Evolutionary conservation across 225 moss, liverwort and hornwort species (phyloP), one percentile per base, ranked within the genome.

Genomic region (Sphagnum contortum): DNA sequence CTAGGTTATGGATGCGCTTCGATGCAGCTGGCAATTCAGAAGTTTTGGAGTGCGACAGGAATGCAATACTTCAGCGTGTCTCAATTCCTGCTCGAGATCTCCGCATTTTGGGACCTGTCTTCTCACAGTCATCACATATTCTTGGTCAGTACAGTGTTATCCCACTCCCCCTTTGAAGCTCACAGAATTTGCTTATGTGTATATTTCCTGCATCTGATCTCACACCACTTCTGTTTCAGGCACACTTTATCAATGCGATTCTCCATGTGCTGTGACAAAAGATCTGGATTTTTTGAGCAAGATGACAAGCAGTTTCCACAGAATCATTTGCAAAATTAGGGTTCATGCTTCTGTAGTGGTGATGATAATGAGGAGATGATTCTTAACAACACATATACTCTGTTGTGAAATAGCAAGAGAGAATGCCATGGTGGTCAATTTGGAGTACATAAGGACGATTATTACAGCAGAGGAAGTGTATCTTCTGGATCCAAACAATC

Each of bases 361-460:
- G 58, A 57, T 57, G 57, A 3, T 2, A 57, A 57, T n/a, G 44
- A 13, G 13, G 58, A 58, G 58, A 58, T 58, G 14, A 58, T 2
- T n/a, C 44, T 12, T 29, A 58, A 13, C 10, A 4, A 13, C 29
- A 6, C n/a, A 58, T 6, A 58, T 6, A 12, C 44, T 12, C 50
- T 8, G 50, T 4, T 64, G 5, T 29, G 64, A 68, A 44, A 29
- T 86, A 98, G 98, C 93, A 48, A 86, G 98, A 72, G 98, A 99
- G 72, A 82, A 86, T 9, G 89, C 93, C 48, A 99, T 99, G 87
- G 93, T 99, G 65, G 93, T 99, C 65, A 99, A 99, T 76, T 82
- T 99, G 62, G 98, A 99, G 76, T 99, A 91, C 64, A 84, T 99
- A 61, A 91, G 79, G 76, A 90, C 98, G 6, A 89, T 99, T 52